Conservation (phyloP, 2,329 filamentous ascomycete species). For the Penicillium occitanis region DNA sequence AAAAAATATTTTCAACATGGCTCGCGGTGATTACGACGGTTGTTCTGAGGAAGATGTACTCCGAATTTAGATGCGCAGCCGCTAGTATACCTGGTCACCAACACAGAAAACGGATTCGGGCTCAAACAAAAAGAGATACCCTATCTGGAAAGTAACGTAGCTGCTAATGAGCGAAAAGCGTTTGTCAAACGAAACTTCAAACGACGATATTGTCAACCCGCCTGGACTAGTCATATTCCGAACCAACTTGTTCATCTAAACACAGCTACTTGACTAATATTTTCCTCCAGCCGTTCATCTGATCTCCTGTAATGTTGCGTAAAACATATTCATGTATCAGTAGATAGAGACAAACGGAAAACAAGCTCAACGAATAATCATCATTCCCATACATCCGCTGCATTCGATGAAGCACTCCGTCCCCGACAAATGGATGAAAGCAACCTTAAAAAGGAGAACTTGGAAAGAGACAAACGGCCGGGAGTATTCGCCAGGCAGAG, state of each 20-base stretch:
- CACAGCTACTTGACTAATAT: neutral
- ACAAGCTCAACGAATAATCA: neutral
- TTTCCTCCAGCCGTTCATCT: neutral
- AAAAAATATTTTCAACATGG: neutral
- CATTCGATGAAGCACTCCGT: neutral
- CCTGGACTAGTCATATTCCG: neutral
- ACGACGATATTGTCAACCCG: neutral
- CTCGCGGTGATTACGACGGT: neutral
- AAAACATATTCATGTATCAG: neutral
- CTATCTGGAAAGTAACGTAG: constrained; percentile 1
- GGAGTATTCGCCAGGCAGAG: neutral
- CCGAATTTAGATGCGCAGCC: neutral
- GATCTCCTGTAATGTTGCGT: too few species aligned
- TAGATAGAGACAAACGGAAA: neutral
- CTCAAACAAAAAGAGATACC: neutral
- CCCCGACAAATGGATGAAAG: neutral
- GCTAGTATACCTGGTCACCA: neutral
- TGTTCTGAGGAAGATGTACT: neutral
- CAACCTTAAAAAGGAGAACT: neutral
- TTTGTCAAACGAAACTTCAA: constrained; percentile 1
- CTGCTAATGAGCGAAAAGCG: neutral
- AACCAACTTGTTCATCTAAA: neutral
- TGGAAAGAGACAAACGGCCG: too few species aligned
- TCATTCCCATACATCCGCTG: neutral
- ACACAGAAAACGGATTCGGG: too few species aligned